These are phyloP conservation scores for Stephania japonica DNA, from an alignment of 164 flowering plant genomes.

Conservation along the genomic window DNA sequence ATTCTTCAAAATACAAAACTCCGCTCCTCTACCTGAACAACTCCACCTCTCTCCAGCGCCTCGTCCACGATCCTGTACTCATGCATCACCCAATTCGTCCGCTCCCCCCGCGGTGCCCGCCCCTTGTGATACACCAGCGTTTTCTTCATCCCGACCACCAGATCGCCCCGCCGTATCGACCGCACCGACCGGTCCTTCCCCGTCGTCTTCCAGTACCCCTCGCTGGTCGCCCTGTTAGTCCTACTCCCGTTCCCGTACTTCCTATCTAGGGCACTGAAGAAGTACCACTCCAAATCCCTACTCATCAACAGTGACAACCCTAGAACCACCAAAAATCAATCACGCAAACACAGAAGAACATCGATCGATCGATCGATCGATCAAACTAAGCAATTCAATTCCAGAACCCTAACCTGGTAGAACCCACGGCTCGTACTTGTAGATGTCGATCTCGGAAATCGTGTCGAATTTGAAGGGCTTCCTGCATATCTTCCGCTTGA, in stretches of 20 bases:
- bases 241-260: slow-evolving; percentile 66
- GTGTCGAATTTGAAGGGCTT: slow-evolving; percentile 47
- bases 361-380: background rate
- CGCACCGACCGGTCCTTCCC: slow-evolving; percentile 69
- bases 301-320: slow-evolving; percentile 53
- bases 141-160: slow-evolving; percentile 65
- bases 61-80: slow-evolving; percentile 63
- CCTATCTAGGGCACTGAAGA: slow-evolving; percentile 63
- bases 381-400: background rate
- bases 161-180: slow-evolving; percentile 20
- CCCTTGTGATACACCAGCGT: slow-evolving; percentile 73
- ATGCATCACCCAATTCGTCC: slow-evolving; percentile 88
- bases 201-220: slow-evolving; percentile 89
- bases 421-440: slow-evolving; percentile 70
- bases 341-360: too few species aligned
- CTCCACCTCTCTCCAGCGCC: slow-evolving; percentile 35
- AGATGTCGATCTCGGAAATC: slow-evolving; percentile 58
- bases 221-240: slow-evolving; percentile 58
- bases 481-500: slow-evolving; percentile 33
- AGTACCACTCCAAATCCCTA: slow-evolving; percentile 80
- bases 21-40: slow-evolving; percentile 30
- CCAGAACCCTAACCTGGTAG: slow-evolving; percentile 38
- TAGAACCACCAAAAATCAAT: slow-evolving; percentile 13
- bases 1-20: background rate
- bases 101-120: slow-evolving; percentile 64